Base-by-base conservation (phyloP, 306 rosid species). In the Lathyrus aphaca region DNA sequence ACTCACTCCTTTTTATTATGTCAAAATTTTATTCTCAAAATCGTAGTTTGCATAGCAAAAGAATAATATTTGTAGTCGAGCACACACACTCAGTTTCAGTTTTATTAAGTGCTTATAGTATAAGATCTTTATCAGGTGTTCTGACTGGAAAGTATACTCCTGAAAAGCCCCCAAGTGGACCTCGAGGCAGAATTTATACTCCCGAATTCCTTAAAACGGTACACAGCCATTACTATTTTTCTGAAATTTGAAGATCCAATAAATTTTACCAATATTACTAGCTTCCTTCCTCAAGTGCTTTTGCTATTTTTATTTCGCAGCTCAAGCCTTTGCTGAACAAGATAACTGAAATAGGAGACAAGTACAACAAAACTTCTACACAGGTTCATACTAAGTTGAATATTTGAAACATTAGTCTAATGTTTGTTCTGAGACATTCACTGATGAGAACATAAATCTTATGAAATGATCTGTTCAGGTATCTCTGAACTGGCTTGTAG, bases 61-160 rank as follows among this genome's bases (percentile, higher is more conserved):
- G 35, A 30, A 4, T 30, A 30, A 30, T 30, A 30, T 30, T 30
- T 30, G 9, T 32, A 6, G 6, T 32, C 38, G 38, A 32, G 9
- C 38, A 32, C 8, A 32, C 38, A 32, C 8, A 5, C 1, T n/a
- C n/a, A n/a, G n/a, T n/a, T n/a, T n/a, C n/a, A 35, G 39, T 35
- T 35, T 7, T 7, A 35, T 35, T 35, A 35, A 35, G 39, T 35
- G 10, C 39, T 35, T 35, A 35, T 35, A 35, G 39, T 35, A 7
- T 7, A 35, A 35, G 39, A 7, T 35, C 10, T 35, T 35, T 7
- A 35, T 35, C 85, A 90, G 98, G 98, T 69, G 81, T 60, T 80
- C 89, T 94, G 5, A 85, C 96, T 0, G 98, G 98, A 60, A 94
- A 94, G 85, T 90, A 94, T 72, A 82, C 85, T 54, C 91, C 96